phyloP scores from a whole-genome alignment of 495 filamentous ascomycete species.

The Penicillium parvum region DNA sequence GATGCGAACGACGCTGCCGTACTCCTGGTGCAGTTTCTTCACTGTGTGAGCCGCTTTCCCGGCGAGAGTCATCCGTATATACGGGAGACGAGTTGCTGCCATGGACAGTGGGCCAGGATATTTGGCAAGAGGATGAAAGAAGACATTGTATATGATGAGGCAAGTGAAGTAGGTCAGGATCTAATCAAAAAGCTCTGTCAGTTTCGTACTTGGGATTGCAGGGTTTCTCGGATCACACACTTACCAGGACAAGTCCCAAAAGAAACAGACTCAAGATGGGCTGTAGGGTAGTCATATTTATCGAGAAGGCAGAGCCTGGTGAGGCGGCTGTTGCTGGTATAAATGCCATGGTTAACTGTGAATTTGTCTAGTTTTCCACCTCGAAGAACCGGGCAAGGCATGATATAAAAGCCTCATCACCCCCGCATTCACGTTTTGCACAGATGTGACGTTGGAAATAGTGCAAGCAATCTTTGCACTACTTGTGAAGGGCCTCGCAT shows the following conservation, averaged over 20 bases:
- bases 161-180: not conserved
- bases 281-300: too few relatives aligned
- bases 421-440: too few relatives aligned
- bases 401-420: too few relatives aligned
- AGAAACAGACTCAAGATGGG: not conserved
- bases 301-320: too few relatives aligned
- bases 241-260: not conserved
- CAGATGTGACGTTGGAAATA: too few relatives aligned
- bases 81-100: slow-evolving; percentile 19
- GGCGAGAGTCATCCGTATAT: slow-evolving; percentile 8
- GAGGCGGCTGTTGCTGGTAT: too few relatives aligned
- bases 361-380: too few relatives aligned
- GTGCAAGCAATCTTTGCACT: too few relatives aligned
- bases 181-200: not conserved
- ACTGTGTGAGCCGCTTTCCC: slow-evolving; percentile 8
- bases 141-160: slow-evolving; percentile 4
- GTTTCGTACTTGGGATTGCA: not conserved
- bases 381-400: too few relatives aligned
- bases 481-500: too few relatives aligned
- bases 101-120: slow-evolving; percentile 13
- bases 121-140: slow-evolving; percentile 11
- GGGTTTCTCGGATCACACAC: not conserved
- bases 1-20: slow-evolving; percentile 50
- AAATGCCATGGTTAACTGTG: too few relatives aligned
- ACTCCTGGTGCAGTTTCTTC: slow-evolving; percentile 25